These are phyloP conservation scores for Centella asiatica DNA, from an alignment of 129 eudicot species.

Conservation along the genomic window DNA sequence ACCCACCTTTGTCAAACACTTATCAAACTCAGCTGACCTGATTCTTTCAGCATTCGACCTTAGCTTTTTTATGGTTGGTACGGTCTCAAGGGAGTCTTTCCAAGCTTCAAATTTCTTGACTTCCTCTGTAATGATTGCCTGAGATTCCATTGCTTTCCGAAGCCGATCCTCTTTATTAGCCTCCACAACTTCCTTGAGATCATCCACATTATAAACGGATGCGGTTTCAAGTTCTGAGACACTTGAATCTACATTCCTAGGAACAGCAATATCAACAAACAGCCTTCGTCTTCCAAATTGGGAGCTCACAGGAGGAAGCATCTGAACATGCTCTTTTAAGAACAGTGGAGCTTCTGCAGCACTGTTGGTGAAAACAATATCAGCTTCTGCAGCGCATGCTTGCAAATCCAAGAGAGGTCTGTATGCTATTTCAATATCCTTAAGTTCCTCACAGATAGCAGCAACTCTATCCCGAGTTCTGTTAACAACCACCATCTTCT, in stretches of 20 bases:
- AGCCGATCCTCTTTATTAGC: conserved; percentile 75
- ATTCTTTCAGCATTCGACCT: conserved; percentile 72
- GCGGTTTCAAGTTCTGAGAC: conserved; percentile 43
- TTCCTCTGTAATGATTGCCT: conserved; percentile 56
- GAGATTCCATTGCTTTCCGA: conserved; percentile 76
- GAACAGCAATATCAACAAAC: conserved; percentile 73
- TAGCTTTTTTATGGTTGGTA: conserved; percentile 82
- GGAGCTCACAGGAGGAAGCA: conserved; percentile 27
- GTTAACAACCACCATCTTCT: conserved; percentile 57
- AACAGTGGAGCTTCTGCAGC: conserved; percentile 54
- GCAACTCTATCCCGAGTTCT: conserved; percentile 67
- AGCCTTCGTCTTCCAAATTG: conserved; percentile 33
- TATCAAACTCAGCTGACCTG: conserved; percentile 66
- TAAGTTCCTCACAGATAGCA: conserved; percentile 41
- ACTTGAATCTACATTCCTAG: conserved; percentile 66
- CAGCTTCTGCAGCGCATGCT: conserved; percentile 50
- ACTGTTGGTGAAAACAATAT: conserved; percentile 66
- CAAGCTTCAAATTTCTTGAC: conserved; percentile 63
- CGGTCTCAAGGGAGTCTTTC: conserved; percentile 92
- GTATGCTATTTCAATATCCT: conserved; percentile 54
- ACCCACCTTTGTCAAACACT: conserved; percentile 70
- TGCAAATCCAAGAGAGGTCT: conserved; percentile 43
- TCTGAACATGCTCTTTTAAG: conserved; percentile 47
- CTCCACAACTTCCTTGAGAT: conserved; percentile 66
- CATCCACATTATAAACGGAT: conserved; percentile 73